phyloP scores from a whole-genome alignment of 371 early-diverging fungal species.

The Mortierella sp. region DNA sequence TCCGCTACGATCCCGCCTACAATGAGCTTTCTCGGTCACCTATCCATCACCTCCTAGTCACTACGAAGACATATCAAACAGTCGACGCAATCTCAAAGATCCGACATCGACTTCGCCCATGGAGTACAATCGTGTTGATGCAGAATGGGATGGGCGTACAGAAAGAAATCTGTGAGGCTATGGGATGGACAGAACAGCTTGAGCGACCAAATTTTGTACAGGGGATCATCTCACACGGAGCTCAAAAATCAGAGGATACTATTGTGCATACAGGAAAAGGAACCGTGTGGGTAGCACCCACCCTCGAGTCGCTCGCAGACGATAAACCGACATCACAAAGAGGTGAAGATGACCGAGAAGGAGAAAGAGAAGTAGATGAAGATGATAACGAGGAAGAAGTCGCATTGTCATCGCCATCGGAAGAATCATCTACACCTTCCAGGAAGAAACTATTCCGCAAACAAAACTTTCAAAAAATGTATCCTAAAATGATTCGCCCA shows the following conservation, averaged over 20 bases:
- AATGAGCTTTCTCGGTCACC: conserved; percentile 37
- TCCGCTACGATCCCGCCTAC: conserved; percentile 38
- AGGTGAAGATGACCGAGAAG: too few relatives aligned
- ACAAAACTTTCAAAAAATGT: not conserved
- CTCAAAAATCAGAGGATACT: conserved; percentile 31
- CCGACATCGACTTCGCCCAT: conserved; percentile 51
- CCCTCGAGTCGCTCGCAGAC: conserved; percentile 1
- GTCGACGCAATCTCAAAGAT: conserved; percentile 50
- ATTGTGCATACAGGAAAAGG: conserved; percentile 48
- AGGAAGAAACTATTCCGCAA: too few relatives aligned
- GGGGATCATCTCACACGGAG: conserved; percentile 52
- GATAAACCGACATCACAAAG: too few relatives aligned
- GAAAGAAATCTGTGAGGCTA: conserved; percentile 49
- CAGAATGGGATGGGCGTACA: conserved; percentile 53
- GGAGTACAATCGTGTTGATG: conserved; percentile 51
- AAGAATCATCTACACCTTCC: too few relatives aligned
- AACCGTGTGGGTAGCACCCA: conserved; percentile 40
- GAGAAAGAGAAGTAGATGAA: not conserved
- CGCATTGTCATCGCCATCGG: not conserved
- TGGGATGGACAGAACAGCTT: conserved; percentile 39
- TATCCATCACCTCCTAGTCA: conserved; percentile 46
- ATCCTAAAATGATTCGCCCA: conserved; percentile 18
- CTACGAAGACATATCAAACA: conserved; percentile 51
- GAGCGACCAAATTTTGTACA: conserved; percentile 54
- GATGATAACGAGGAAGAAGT: not conserved